Conservation (phyloP, 2,329 filamentous ascomycete genomes). For the Keithomyces neogunnii region DNA sequence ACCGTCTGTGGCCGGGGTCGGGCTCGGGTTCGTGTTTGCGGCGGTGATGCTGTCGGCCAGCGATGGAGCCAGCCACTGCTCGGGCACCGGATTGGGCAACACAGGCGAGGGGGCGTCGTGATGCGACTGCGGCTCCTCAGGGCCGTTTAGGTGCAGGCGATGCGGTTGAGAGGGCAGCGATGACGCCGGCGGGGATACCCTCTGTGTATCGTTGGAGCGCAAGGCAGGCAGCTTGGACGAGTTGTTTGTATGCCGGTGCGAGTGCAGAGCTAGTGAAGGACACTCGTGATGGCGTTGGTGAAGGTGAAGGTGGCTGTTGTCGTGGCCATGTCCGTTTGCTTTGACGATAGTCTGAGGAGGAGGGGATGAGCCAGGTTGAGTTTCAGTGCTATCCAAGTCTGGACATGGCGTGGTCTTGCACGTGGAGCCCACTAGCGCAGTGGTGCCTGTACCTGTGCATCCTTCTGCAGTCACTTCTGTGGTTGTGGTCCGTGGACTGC, state of each 20-base stretch:
- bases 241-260: conserved; percentile 44
- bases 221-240: conserved; percentile 48
- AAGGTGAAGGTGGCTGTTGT: not conserved
- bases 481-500: not conserved
- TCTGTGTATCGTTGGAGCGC: conserved; percentile 42
- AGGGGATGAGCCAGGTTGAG: not conserved
- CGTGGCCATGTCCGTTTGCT: not conserved
- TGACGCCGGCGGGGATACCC: conserved; percentile 15
- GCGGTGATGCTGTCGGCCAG: conserved; percentile 13
- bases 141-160: conserved; percentile 8
- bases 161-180: conserved; percentile 11
- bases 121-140: conserved; percentile 3
- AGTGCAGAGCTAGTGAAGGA: conserved; percentile 22
- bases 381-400: not conserved
- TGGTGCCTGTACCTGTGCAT: conserved; percentile 7
- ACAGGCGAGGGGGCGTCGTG: conserved; percentile 10
- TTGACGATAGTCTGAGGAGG: not conserved
- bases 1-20: conserved; percentile 13
- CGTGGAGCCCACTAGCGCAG: not conserved
- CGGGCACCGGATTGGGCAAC: not conserved
- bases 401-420: conserved; percentile 1
- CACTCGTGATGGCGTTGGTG: not conserved
- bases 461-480: not conserved
- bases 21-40: conserved; percentile 10
- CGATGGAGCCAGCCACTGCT: conserved; percentile 1